Base-by-base conservation (phyloP, 1,284 basidiomycete genomes). In the Cerrena zonata region DNA sequence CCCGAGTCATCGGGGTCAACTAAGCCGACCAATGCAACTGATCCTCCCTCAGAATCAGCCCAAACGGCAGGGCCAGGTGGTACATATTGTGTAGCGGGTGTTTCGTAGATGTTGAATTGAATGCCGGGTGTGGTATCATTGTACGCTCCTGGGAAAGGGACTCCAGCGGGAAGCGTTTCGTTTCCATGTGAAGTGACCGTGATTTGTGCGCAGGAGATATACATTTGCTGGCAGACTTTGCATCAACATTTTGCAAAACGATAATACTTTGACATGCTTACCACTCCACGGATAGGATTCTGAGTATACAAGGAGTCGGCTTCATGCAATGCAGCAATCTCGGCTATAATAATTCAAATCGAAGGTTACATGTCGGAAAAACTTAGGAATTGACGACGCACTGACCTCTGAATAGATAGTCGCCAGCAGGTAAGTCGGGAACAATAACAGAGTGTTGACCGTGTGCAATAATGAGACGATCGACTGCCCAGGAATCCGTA, bases 61-160 rank as follows among this genome's bases (percentile, higher is more conserved):
- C 49, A 54, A 12, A 51, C 53, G 3, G 34, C 19, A 4, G 53
- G 53, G 5, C 46, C 46, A 19, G 53, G 53, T 1, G 46, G 38
- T 18, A 51, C 49, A 43, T 54, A 54, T 27, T n/a, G 23, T 7
- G 49, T 47, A 19, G 53, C 43, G 37, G 49, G 40, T 34, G 38
- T 34, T 13, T 27, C 27, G 50, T 54, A 54, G 1, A 55, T 47
- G 50, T 55, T 52, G 46, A 48, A 52, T 37, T 40, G 22, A 37
- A 55, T 52, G 13, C 53, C 53, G 24, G 53, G 53, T 25, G 50
- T 49, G 2, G 36, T 13, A 42, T 55, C 50, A 13, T 46, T 52
- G 51, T 55, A 55, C 18, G 53, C 53, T 18, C 53, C 53, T 2
- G 53, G 53, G 26, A 55, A 49, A 7, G 53, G 15, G 18, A 55